Conservation (phyloP, 495 filamentous ascomycete species). For the Letharia lupina region DNA sequence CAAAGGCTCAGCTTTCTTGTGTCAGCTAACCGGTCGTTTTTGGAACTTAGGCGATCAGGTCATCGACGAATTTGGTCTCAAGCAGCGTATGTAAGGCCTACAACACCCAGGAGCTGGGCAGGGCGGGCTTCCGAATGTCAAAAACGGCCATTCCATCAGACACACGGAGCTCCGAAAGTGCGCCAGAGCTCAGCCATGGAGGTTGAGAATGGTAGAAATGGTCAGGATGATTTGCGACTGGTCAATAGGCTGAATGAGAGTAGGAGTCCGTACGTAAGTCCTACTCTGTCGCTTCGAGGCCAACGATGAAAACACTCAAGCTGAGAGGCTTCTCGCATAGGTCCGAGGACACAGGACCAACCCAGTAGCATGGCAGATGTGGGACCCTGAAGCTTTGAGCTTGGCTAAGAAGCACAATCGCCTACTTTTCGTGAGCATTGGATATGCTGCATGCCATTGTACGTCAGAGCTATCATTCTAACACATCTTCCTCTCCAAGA, state of each 20-base stretch:
- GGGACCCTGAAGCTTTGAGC: slow-evolving; percentile 66
- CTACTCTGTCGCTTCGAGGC: slow-evolving; percentile 16
- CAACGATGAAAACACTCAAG: not conserved
- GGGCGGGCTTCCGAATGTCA: not conserved
- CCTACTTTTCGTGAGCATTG: slow-evolving; percentile 88
- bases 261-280: slow-evolving; percentile 68
- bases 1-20: not conserved
- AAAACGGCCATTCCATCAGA: not conserved
- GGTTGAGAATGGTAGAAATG: not conserved
- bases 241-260: slow-evolving; percentile 66
- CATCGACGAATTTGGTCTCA: not conserved
- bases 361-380: slow-evolving; percentile 87
- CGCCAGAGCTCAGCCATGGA: not conserved
- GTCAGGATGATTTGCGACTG: slow-evolving; percentile 30
- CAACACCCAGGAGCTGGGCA: not conserved
- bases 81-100: not conserved
- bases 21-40: not conserved
- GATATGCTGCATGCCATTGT: slow-evolving; percentile 95
- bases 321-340: slow-evolving; percentile 29
- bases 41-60: not conserved
- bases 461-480: slow-evolving; percentile 26
- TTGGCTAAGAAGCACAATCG: slow-evolving; percentile 73
- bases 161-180: not conserved
- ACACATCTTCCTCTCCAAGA: not conserved
- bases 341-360: slow-evolving; percentile 76